Percentiles rank a stretch among this genome's conserved stretches.
These are phyloP conservation scores for Gossypium schwendimanii DNA, from an alignment of 441 rosid species.

Conservation along the genomic window DNA sequence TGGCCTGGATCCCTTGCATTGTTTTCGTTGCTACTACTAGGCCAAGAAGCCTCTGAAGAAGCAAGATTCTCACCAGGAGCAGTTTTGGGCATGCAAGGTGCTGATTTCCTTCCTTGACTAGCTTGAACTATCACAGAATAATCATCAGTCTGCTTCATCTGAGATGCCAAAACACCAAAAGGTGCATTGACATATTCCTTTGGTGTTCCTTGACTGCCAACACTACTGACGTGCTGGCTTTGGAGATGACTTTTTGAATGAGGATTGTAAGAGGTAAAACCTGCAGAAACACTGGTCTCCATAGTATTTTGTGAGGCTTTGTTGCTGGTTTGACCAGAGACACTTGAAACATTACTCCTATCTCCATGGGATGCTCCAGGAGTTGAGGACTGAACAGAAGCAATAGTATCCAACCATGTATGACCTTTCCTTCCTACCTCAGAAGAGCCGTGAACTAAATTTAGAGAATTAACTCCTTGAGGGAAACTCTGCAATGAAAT, in stretches of 20 bases:
- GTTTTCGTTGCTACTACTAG: slow-evolving; percentile 22
- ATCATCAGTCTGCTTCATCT: slow-evolving; percentile 31
- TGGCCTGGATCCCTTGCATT: slow-evolving; percentile 28
- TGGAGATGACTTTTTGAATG: slow-evolving; percentile 37
- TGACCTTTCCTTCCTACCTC: slow-evolving; percentile 33
- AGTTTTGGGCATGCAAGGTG: slow-evolving; percentile 23
- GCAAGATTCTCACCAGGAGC: slow-evolving; percentile 16
- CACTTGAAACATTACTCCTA: slow-evolving; percentile 23
- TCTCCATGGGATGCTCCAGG: slow-evolving; percentile 35
- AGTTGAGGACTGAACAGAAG: slow-evolving; percentile 39
- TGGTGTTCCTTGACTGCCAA: slow-evolving; percentile 26
- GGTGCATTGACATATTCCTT: slow-evolving; percentile 27
- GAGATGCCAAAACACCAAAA: slow-evolving; percentile 35
- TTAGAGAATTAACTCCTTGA: slow-evolving; percentile 24
- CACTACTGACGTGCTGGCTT: slow-evolving; percentile 25
- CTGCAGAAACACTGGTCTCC: slow-evolving; percentile 27
- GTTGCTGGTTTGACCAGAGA: slow-evolving; percentile 26
- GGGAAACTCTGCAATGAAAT: slow-evolving; percentile 35
- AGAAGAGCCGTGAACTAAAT: slow-evolving; percentile 24
- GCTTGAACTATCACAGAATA: slow-evolving; percentile 35
- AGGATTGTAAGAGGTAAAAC: slow-evolving; percentile 35
- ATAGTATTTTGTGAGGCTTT: slow-evolving; percentile 9
- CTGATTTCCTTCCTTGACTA: slow-evolving; percentile 24
- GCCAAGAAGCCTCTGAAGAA: slow-evolving; percentile 29
- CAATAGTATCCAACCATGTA: slow-evolving; percentile 35